phyloP scores from a whole-genome alignment of 2,329 filamentous ascomycete genomes.

The Verticillium albo-atrum region DNA sequence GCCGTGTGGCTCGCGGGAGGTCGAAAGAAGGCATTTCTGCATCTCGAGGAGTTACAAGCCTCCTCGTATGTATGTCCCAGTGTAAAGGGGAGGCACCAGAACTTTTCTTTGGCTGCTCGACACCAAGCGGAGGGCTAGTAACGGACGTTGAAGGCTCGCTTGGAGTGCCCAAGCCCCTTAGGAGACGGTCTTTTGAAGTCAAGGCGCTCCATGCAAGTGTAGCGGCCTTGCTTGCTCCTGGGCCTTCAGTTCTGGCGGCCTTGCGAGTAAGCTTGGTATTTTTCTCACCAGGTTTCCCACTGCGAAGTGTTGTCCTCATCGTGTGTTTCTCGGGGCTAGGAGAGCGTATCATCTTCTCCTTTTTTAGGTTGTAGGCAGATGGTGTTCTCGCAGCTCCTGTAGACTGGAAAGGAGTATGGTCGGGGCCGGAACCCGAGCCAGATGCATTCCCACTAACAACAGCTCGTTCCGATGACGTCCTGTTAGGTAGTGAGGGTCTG shows the following conservation, averaged over 20 bases:
- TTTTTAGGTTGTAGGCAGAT: conserved; percentile 24
- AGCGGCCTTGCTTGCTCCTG: conserved; percentile 60
- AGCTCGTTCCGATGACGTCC: conserved; percentile 46
- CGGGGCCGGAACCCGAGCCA: conserved; percentile 12
- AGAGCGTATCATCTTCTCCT: conserved; percentile 39
- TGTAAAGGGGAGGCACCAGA: conserved; percentile 27
- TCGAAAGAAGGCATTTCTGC: conserved; percentile 17
- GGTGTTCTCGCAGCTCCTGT: conserved; percentile 18
- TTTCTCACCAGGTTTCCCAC: conserved; percentile 40
- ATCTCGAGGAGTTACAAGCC: conserved; percentile 40
- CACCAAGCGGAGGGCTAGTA: conserved; percentile 16
- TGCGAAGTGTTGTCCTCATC: conserved; percentile 58
- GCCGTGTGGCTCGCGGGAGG: conserved; percentile 23
- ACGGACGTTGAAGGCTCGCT: conserved; percentile 13
- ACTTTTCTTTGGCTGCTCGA: conserved; percentile 27
- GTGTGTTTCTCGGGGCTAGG: conserved; percentile 57
- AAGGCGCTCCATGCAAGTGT: conserved; percentile 56
- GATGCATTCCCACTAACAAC: conserved; percentile 1
- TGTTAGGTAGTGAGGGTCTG: conserved; percentile 51
- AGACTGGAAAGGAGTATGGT: conserved; percentile 18
- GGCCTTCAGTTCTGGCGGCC: conserved; percentile 35
- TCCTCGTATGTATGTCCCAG: conserved; percentile 53
- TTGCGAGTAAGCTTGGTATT: conserved; percentile 32
- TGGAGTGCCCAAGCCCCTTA: conserved; percentile 20
- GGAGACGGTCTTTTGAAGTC: conserved; percentile 31